These are phyloP conservation scores for Fusarium armeniacum DNA, from an alignment of 2,329 filamentous ascomycete species.

Conservation along the genomic window DNA sequence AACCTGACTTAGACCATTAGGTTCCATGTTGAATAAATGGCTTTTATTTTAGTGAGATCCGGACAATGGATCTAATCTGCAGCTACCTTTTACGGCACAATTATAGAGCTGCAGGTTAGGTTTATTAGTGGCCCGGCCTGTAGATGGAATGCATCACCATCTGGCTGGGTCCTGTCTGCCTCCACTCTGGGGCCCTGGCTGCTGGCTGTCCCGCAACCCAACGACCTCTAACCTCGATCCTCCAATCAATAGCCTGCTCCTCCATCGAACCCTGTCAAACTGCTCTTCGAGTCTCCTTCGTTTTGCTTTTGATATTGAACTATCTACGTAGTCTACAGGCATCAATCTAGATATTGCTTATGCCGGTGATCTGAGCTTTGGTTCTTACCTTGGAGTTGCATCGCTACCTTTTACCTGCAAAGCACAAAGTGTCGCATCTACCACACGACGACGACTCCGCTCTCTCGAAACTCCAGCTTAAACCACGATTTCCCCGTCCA, in stretches of 20 bases:
- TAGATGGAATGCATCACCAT: constrained; percentile 37
- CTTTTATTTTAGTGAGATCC: neutral
- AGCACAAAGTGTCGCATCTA: constrained; percentile 41
- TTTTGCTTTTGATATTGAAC: constrained; percentile 42
- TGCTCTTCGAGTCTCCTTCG: constrained; percentile 47
- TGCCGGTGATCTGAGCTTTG: constrained; percentile 24
- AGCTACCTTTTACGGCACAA: constrained; percentile 17
- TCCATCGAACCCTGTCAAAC: constrained; percentile 45
- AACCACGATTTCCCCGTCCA: constrained; percentile 26
- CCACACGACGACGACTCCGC: constrained; percentile 39
- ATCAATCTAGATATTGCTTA: constrained; percentile 39
- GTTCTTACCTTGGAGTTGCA: constrained; percentile 4
- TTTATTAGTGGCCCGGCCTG: constrained; percentile 30
- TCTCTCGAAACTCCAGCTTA: constrained; percentile 34
- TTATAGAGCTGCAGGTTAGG: constrained; percentile 16
- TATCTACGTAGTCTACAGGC: constrained; percentile 29
- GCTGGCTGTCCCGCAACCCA: constrained; percentile 29
- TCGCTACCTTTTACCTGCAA: constrained; percentile 21
- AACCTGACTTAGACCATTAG: neutral
- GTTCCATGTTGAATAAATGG: neutral
- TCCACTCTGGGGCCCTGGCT: constrained; percentile 40
- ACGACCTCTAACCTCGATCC: constrained; percentile 40
- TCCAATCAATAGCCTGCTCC: constrained; percentile 47
- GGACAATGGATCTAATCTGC: neutral
- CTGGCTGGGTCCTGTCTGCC: constrained; percentile 29